Base-by-base conservation (phyloP, 2,329 filamentous ascomycete genomes). In the Aquanectria penicillioides region DNA sequence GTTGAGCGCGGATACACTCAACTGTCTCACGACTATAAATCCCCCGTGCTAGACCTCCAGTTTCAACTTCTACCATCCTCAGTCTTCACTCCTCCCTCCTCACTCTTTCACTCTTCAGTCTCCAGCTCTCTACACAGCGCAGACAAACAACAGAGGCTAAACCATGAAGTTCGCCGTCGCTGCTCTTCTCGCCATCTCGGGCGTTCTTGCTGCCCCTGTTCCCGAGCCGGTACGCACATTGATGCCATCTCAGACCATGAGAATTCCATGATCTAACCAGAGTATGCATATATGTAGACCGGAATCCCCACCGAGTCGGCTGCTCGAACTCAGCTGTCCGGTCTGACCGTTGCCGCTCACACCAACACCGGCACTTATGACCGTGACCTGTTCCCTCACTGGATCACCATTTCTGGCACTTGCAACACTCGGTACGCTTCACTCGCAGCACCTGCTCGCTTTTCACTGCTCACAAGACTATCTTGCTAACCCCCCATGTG, bases 351-450 rank as follows among this genome's bases (percentile, higher is more conserved):
- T 15, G 79, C 80, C 4, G 75, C 83, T 0, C 77, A 83, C 36
- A 83, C 82, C 29, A 81, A 85, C 47, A 81, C 83, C 41, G 78
- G 76, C 59, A 79, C 79, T 17, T 93, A 93, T 76, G 78, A 82
- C 56, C 88, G 91, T 49, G 82, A 85, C 67, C 76, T 88, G 49
- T 94, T 94, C 77, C 88, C 87, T 3, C 86, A 88, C 75, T 93
- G 90, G 90, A 84, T 82, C 65, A 88, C 86, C 25, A 83, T 88
- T 67, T 78, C 75, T 12, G 89, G 89, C 8, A 75, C 77, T 5
- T 95, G 92, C 83, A 88, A 93, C 77, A 90, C 90, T 17, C 80
- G 84, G 80, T 81, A 73, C n/a, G n/a, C n/a, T n/a, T n/a, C n/a
- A n/a, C n/a, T n/a, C n/a, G n/a, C n/a, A n/a, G n/a, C 17, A 15